Evolutionary conservation across 2,329 filamentous ascomycete species (phyloP), one percentile per base, ranked within the genome.

Genomic region (Colletotrichum endophyticum): DNA sequence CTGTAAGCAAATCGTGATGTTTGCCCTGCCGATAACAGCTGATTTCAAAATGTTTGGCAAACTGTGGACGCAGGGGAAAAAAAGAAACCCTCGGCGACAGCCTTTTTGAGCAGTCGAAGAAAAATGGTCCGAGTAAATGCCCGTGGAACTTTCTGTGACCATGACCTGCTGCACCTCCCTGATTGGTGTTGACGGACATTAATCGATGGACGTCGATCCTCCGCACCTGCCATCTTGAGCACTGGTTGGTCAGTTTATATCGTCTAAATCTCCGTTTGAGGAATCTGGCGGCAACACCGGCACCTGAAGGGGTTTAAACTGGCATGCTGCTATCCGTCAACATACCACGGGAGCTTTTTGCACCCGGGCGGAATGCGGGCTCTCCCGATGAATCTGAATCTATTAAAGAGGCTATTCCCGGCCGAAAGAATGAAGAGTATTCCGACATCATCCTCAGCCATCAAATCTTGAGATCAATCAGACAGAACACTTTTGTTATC

Each of bases 141-240:
- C 44, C 44, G 44, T 53, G 44, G 44, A 13, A 53, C 44, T 22
- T 53, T 62, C 56, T 28, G 16, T 32, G 9, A 22, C 28, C 28
- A 30, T 62, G 61, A 44, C 27, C 16, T 34, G 34, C n/a, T 34
- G 15, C 67, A 53, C 53, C 34, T 75, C 27, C 49, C 49, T 39
- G 49, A 75, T 72, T 72, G 61, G 68, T 27, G 11, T 62, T 0
- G 12, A n/a, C 34, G 11, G 28, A 27, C 30, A 28, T 15, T 53
- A 39, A 66, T 27, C 49, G 44, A 34, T 66, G 69, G 53, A 44
- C 39, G n/a, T 22, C 27, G 13, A 67, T 53, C 34, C 61, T 72
- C 72, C 69, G 61, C 68, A 75, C 73, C 73, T 72, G 34, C 73
- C 68, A 34, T 34, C 19, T 75, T 72, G 62, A 66, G 69, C n/a